Evolutionary conservation across 208 protist species (phyloP), one percentile per base, ranked within the genome.

Genomic region (Acanthamoeba rhysodes): DNA sequence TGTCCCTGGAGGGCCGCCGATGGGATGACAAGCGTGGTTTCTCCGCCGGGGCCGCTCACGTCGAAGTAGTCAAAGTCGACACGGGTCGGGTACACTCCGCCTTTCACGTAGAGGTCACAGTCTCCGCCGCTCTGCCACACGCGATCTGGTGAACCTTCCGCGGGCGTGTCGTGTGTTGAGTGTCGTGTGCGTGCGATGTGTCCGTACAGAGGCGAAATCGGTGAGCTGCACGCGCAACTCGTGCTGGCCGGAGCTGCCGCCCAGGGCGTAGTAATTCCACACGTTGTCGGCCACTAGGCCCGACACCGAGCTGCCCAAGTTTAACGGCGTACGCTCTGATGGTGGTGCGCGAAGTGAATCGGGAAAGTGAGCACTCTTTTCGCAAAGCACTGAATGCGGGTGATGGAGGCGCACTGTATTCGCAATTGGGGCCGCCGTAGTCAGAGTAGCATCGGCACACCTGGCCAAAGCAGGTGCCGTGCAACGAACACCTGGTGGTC

Each of bases 201-300:
- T 74, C 4, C 78, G 24, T 87, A 87, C 78, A 12, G 70, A 22
- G 29, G 18, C 2, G 29, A 4, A 4, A 16, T 87, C 9, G 10
- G 48, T 48, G 20, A 87, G 27, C 22, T 48, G 22, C 27, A 90
- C 34, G n/a, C 27, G 45, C 12, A 90, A 48, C 22, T 90, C 45
- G 50, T 90, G 80, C 45, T 90, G 41, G 45, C 80, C 80, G 34
- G n/a, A 32, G 10, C 80, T 18, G 27, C 41, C 37, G 55, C 55
- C 24, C 12, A 90, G 4, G 80, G 27, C 8, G 45, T 62, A 90
- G 48, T 90, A 90, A 22, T 90, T 90, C 80, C 80, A 90, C 12
- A 66, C 62, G 34, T 90, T 62, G 34, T 57, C 45, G 27, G 50
- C 45, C 55, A 62, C 45, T 2, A 62, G 55, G 34, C 80, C 80